These are phyloP conservation scores for Oligophagozyma castellii DNA, from an alignment of 1,139 yeast genomes.

Conservation along the genomic window DNA sequence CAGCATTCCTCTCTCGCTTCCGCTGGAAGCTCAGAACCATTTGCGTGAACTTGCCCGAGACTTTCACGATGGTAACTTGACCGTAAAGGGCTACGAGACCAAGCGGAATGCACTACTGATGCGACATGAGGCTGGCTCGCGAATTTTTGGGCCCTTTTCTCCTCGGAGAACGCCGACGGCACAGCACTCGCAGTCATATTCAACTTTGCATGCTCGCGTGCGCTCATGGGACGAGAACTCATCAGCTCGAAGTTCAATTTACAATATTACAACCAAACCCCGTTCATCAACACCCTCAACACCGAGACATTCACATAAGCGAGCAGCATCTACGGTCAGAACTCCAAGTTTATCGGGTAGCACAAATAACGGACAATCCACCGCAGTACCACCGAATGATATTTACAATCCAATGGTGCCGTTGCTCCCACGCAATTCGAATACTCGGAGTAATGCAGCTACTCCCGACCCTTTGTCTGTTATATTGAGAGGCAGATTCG, in stretches of 20 bases:
- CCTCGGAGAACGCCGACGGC: not conserved
- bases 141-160: not conserved
- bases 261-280: constrained; percentile 19
- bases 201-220: not conserved
- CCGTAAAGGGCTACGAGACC: constrained; percentile 52
- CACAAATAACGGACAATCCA: constrained; percentile 10
- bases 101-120: constrained; percentile 37
- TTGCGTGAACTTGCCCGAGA: constrained; percentile 36
- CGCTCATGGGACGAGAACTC: not conserved
- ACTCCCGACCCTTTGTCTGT: constrained; percentile 48
- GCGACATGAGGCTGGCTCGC: constrained; percentile 6
- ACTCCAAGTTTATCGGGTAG: constrained; percentile 7
- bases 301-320: constrained; percentile 7
- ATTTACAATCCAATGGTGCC: constrained; percentile 35
- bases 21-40: constrained; percentile 17
- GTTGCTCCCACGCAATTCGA: constrained; percentile 39
- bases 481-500: constrained; percentile 61
- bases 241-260: constrained; percentile 10
- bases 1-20: constrained; percentile 20
- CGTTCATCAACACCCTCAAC: constrained; percentile 11
- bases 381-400: constrained; percentile 1
- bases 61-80: constrained; percentile 49
- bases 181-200: too few relatives aligned
- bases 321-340: constrained; percentile 10
- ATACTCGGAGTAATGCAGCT: constrained; percentile 10